Base-by-base conservation (phyloP, 495 filamentous ascomycete genomes). In the Aspergillus funiculosus region DNA sequence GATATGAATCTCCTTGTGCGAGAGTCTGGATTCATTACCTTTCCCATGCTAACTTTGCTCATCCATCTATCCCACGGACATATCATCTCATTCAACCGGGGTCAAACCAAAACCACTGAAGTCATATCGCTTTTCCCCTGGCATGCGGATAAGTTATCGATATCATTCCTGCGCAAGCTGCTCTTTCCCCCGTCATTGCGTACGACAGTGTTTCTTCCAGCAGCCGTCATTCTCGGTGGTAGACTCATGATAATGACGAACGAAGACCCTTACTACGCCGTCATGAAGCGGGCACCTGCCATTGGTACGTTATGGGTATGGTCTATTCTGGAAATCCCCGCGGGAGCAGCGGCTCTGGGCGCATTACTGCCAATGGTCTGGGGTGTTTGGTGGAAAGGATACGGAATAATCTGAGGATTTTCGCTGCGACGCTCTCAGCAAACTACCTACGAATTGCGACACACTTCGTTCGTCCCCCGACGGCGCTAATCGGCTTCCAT, bases 271-370 rank as follows among this genome's bases (percentile, higher is more conserved):
- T 95, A 95, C 55, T 82, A 88, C 58, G 86, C 81, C 8, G 81
- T 95, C 2, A 91, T 98, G 92, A 94, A 94, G 69, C 81, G 78
- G 43, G 86, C 89, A 0, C 92, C 92, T 15, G 80, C 88, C 15
- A 60, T 94, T n/a, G 94, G 89, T 1, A 89, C 86, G 11, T 61
- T 96, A 14, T 95, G 91, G 91, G 79, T 98, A 10, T 98, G 91
- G 92, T 82, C 83, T 13, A 81, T 95, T 25, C 69, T 95, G 36
- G 92, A 98, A 66, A 77, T 96, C 67, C 68, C 83, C n/a, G 69
- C 94, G 42, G 62, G 73, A 2, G 80, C 74, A 39, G 85, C 87
- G 1, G 58, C 81, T 6, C 60, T 74, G 22, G 63, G 76, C 6
- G 65, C 72, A 7, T 69, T 87, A 29, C 76, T 71, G 2, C 71